Percentiles rank a stretch among this genome's conserved stretches.
These are phyloP conservation scores for Brettanomyces bruxellensis DNA, from an alignment of 805 yeast genomes.

Conservation along the genomic window DNA sequence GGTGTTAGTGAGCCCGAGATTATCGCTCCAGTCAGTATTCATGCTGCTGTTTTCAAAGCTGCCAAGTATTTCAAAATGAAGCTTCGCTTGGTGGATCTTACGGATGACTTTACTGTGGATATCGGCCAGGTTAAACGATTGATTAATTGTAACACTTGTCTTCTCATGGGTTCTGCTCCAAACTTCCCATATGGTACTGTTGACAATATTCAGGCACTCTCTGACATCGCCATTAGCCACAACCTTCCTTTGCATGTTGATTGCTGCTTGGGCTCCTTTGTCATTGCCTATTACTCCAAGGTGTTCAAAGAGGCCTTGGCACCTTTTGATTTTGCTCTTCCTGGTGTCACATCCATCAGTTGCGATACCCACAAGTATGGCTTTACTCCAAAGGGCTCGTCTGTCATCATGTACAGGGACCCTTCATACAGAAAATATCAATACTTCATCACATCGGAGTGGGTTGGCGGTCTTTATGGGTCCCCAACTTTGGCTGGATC, in stretches of 20 bases:
- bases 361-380: constrained; percentile 99
- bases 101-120: constrained; percentile 59
- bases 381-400: constrained; percentile 95
- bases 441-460: constrained; percentile 72
- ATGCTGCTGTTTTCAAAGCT: constrained; percentile 94
- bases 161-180: constrained; percentile 91
- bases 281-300: constrained; percentile 50
- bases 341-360: constrained; percentile 95
- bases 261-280: constrained; percentile 90
- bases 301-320: constrained; percentile 34
- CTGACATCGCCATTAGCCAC: constrained; percentile 53
- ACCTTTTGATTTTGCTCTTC: constrained; percentile 73
- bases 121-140: constrained; percentile 49
- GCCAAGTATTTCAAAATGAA: constrained; percentile 84
- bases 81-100: constrained; percentile 71
- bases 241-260: constrained; percentile 90
- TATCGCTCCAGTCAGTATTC: constrained; percentile 81
- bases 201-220: constrained; percentile 74
- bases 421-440: constrained; percentile 64
- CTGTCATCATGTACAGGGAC: constrained; percentile 81
- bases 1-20: constrained; percentile 75
- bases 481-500: constrained; percentile 96
- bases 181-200: constrained; percentile 95
- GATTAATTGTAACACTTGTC: constrained; percentile 71
- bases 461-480: constrained; percentile 96